Evolutionary conservation across 495 filamentous ascomycete species (phyloP), one percentile per base, ranked within the genome.

Genomic region (Aspergillus biplanus): DNA sequence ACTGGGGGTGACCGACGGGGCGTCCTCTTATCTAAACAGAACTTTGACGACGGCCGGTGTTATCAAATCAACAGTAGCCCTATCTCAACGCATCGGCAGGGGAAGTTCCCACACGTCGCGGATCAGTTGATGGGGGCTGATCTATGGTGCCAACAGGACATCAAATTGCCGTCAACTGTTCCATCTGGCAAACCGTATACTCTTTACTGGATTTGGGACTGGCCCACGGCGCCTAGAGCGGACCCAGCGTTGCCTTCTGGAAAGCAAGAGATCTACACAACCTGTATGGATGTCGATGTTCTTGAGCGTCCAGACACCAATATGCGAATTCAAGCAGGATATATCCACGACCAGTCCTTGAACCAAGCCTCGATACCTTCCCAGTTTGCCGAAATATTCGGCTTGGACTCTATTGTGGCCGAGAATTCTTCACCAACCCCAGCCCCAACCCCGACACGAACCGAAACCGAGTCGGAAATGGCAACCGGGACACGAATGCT

Each of bases 151-250:
- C 92, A 97, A 75, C 85, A 86, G 34, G 89, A 95, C 67, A 74
- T 96, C 46, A 74, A 83, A 47, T 74, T 97, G 42, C 93, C 93
- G 4, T 62, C 69, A 4, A 82, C 87, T 64, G 69, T 80, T 31
- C 66, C 76, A 4, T 66, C 71, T 13, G 86, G 88, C 18, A 83
- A 81, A 33, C 71, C 79, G 3, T 89, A 89, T 63, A 92, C 92
- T 0, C 72, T 95, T 46, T 93, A 97, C 76, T 97, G 93, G 93
- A 87, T 96, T 5, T 97, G 93, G 93, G 88, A 96, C 65, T 97
- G 92, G 92, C 87, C 89, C 5, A 88, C 85, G 0, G 73, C 73
- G 12, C 73, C 83, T 13, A 71, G 69, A 12, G 69, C 61, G 27
- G 80, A 82, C 67, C 81, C 75, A 50, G 74, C 56, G 37, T 69